Base-by-base conservation (phyloP, 2,329 filamentous ascomycete genomes). In the Claviceps monticola region DNA sequence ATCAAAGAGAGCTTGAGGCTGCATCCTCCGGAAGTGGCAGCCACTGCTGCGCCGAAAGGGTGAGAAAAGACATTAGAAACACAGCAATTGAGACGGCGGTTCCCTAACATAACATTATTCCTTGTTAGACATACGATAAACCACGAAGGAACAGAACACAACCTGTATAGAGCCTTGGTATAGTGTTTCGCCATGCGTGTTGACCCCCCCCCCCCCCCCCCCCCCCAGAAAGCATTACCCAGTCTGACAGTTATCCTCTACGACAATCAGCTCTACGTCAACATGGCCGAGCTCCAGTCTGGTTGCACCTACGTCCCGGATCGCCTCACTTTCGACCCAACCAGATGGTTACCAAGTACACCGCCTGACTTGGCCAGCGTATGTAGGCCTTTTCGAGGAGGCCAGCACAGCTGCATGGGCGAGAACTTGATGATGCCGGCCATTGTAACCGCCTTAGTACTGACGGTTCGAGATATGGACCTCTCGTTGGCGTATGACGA, bases 341-440 rank as follows among this genome's bases (percentile, higher is more conserved):
- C 17, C 13, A 42, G 49, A 21, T 50, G 49, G 49, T 34, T 50
- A 29, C 49, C 49, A 16, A 50, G 29, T n/a, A 42, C 49, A 6
- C 8, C 14, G 19, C 42, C 49, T 11, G 49, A 45, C n/a, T 42
- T 50, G 14, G 49, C 42, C 34, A 50, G 45, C 19, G 29, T 34
- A 2, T 50, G 42, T 42, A 43, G 49, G 4, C 49, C 29, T 3
- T 50, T 50, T 46, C 49, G 39, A 42, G 41, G 49, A 14, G 49
- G 49, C 17, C 49, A 50, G 42, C 49, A 50, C 42, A 46, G 49
- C 11, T 50, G 49, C 14, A 50, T 50, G 49, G 49, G 49, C 14
- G 49, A 50, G 49, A 50, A 50, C 41, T 45, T 50, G 41, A 50
- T 50, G 29, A 50, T 50, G 49, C 49, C 49, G 29, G 49, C 41